phyloP scores from a whole-genome alignment of 352 stramenopile species.

The Halophytophthora batemanensis region DNA sequence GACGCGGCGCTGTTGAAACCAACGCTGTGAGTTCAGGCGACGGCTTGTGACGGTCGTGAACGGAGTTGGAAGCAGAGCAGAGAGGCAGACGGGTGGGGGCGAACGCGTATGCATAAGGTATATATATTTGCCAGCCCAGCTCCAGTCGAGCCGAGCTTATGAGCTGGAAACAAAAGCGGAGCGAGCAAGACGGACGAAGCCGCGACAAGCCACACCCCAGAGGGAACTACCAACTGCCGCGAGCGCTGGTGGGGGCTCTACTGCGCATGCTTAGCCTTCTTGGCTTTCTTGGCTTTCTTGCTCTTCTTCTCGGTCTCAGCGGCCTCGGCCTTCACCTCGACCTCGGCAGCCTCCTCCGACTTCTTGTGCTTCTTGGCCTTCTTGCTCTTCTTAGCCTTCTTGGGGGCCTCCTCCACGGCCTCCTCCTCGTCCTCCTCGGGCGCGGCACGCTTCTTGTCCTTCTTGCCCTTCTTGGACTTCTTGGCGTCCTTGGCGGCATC shows the following conservation, averaged over 20 bases:
- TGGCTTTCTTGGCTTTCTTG: conserved; percentile 79
- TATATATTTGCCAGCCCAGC: no score
- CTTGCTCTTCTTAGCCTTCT: conserved; percentile 85
- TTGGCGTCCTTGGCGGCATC: conserved; percentile 43
- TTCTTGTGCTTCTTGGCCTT: conserved; percentile 57
- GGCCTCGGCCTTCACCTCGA: conserved; percentile 9
- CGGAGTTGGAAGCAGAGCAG: no score
- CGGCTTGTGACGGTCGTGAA: no score
- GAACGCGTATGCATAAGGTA: no score
- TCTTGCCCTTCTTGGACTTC: conserved; percentile 72
- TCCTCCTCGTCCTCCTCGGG: conserved; percentile 66
- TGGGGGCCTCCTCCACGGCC: conserved; percentile 58
- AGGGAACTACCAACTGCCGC: conserved; percentile 40
- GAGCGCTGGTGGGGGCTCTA: conserved; percentile 39
- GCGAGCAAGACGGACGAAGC: no score
- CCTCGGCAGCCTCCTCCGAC: conserved; percentile 26
- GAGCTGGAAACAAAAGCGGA: no score
- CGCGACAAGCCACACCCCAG: conserved; percentile 7
- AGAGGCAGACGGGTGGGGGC: no score
- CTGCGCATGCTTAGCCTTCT: conserved; percentile 76
- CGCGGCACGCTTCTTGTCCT: conserved; percentile 78
- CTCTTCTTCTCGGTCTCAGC: conserved; percentile 64
- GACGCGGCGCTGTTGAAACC: no score
- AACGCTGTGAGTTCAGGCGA: no score
- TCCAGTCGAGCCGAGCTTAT: no score